A percentile compares a stretch with the other conserved stretches of the same genome.
Evolutionary conservation across 1,284 basidiomycete genomes (phyloP).

Genomic region (Sporisorium sorghi): DNA sequence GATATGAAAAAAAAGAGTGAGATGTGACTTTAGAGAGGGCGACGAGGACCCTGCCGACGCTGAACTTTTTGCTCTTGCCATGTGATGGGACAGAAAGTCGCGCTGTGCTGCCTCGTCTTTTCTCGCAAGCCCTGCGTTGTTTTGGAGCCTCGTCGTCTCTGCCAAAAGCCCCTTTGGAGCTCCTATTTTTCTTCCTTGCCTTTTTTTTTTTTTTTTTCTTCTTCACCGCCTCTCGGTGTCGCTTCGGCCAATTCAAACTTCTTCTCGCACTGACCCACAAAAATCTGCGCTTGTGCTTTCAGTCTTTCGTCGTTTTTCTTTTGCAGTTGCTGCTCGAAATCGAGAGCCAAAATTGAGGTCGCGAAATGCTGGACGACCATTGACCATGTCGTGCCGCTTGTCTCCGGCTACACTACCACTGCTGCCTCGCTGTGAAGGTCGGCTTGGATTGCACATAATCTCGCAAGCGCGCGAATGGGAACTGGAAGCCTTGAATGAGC

Average conservation of each 20-base stretch:
- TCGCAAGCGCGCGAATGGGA: too few species aligned
- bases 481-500: too few species aligned
- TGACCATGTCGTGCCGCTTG: too few species aligned
- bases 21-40: conserved; percentile 31
- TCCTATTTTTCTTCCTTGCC: conserved; percentile 10
- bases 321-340: background rate
- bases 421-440: too few species aligned
- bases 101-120: too few species aligned
- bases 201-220: background rate
- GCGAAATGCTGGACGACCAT: conserved; percentile 8
- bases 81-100: conserved; percentile 11
- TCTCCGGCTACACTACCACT: too few species aligned
- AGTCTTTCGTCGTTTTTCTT: too few species aligned
- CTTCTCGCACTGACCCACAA: conserved; percentile 1
- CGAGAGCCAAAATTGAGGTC: conserved; percentile 7
- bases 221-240: conserved; percentile 11
- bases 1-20: conserved; percentile 17
- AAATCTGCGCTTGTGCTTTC: too few species aligned
- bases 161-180: conserved; percentile 6
- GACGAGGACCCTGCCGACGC: conserved; percentile 9
- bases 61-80: conserved; percentile 3
- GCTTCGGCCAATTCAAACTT: background rate
- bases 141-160: background rate
- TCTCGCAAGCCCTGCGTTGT: conserved; percentile 1
- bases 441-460: too few species aligned